Percentiles rank a stretch among this genome's conserved stretches.
These are phyloP conservation scores for Cryphonectria carpinicola DNA, from an alignment of 2,329 filamentous ascomycete species.

Conservation along the genomic window DNA sequence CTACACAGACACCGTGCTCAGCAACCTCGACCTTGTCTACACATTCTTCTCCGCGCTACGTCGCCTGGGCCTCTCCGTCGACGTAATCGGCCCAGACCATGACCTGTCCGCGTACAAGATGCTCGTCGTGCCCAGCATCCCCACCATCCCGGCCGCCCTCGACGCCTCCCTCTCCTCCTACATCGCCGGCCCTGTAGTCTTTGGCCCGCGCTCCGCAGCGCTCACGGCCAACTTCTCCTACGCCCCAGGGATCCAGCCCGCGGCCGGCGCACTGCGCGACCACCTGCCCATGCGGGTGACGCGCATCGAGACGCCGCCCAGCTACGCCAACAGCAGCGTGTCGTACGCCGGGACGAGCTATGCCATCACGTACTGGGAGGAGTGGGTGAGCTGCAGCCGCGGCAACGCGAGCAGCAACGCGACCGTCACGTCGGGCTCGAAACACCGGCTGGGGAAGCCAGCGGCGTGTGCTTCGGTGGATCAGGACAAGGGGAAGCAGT, in stretches of 20 bases:
- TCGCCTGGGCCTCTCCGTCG: conserved; percentile 33
- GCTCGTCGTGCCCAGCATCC: conserved; percentile 33
- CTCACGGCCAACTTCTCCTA: conserved; percentile 30
- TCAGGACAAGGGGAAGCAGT: conserved; percentile 7
- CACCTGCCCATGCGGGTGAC: conserved; percentile 33
- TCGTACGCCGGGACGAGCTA: conserved; percentile 30
- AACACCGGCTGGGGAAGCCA: conserved; percentile 30
- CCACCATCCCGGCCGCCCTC: conserved; percentile 31
- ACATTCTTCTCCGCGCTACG: conserved; percentile 32
- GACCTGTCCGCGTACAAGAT: conserved; percentile 31
- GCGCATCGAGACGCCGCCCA: conserved; percentile 33
- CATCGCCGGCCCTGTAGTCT: conserved; percentile 28
- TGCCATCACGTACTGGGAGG: conserved; percentile 31
- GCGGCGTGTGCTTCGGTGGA: conserved; percentile 29
- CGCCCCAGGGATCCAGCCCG: conserved; percentile 32
- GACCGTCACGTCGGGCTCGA: conserved; percentile 31
- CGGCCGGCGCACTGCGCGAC: conserved; percentile 28
- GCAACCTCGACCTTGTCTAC: conserved; percentile 31
- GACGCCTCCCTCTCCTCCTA: conserved; percentile 27
- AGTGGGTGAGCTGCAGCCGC: conserved; percentile 31
- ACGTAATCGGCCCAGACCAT: conserved; percentile 32
- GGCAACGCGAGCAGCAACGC: conserved; percentile 29
- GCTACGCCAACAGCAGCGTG: conserved; percentile 31
- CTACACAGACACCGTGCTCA: conserved; percentile 29
- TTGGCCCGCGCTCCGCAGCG: conserved; percentile 33